Base-by-base conservation (phyloP, 805 yeast species). In the Saccharomycopsis sp. region DNA sequence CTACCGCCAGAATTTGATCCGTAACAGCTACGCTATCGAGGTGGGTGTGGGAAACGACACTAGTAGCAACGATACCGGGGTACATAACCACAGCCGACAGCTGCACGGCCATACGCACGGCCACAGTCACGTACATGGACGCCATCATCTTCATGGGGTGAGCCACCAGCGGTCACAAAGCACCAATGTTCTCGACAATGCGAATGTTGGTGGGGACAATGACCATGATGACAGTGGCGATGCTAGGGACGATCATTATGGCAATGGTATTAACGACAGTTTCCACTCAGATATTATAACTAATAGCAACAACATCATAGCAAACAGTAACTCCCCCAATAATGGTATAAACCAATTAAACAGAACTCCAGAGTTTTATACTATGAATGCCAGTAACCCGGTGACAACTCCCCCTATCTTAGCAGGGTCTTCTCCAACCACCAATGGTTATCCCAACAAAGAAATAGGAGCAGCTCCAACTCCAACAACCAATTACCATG, bases 1-100 rank as follows among this genome's bases (percentile, higher is more conserved):
- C 58, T 62, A 76, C 35, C n/a, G 52, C 2, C 63, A 60, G 41
- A 58, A 12, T 3, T 17, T 12, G 49, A 44, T n/a, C 22, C 3
- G 22, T 8, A 8, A 44, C 49, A 44, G 22, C 22, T 17, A 44
- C 20, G 22, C 19, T 44, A 17, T 5, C 5, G 22, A 44, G 19
- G 49, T n/a, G 49, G 49, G 49, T 17, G 22, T 44, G 22, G 22
- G 19, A n/a, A 44, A 17, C 12, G 22, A 44, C 8, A 17, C 49
- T 12, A 7, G 12, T 17, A 19, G 22, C 22, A 44, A 44, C 22
- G 49, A 9, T 9, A 35, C 41, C 41, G 41, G 14, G 14, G 14
- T 9, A n/a, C n/a, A n/a, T n/a, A n/a, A n/a, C n/a, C n/a, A n/a
- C n/a, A n/a, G n/a, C n/a, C n/a, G n/a, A n/a, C n/a, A n/a, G n/a